Conservation (phyloP, 768 basidiomycete species). For the Mycena alexandri region DNA sequence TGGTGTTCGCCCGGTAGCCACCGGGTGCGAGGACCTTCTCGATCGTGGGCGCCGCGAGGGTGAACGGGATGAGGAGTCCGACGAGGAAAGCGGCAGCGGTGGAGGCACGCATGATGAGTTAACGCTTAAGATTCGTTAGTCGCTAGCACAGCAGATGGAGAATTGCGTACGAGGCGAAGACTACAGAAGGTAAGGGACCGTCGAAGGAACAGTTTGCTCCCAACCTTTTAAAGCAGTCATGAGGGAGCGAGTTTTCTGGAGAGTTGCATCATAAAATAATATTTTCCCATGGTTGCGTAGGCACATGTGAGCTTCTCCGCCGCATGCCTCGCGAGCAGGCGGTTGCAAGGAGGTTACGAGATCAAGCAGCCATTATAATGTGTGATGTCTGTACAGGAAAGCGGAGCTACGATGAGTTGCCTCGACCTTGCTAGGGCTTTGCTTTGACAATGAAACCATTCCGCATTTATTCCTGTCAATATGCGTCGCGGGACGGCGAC, state of each 20-base stretch:
- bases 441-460: too few relatives aligned
- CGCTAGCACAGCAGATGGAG: too few relatives aligned
- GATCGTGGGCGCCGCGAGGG: neutral
- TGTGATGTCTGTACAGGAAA: too few relatives aligned
- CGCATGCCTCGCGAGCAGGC: neutral
- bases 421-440: too few relatives aligned
- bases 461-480: too few relatives aligned
- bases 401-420: too few relatives aligned
- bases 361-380: too few relatives aligned
- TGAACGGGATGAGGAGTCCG: slow-evolving; percentile 5
- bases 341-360: too few relatives aligned
- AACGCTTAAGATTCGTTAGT: neutral
- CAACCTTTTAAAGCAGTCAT: neutral
- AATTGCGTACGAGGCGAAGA: too few relatives aligned
- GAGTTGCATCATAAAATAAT: neutral
- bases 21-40: slow-evolving; percentile 3
- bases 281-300: neutral
- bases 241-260: neutral
- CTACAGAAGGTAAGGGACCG: neutral
- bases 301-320: slow-evolving; percentile 3
- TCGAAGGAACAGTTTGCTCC: too few relatives aligned
- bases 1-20: neutral
- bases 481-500: too few relatives aligned
- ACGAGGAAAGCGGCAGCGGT: neutral
- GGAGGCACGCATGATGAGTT: neutral